Conservation (phyloP, 176 grass and related monocot genomes). For the Oropetium thomaeum region DNA sequence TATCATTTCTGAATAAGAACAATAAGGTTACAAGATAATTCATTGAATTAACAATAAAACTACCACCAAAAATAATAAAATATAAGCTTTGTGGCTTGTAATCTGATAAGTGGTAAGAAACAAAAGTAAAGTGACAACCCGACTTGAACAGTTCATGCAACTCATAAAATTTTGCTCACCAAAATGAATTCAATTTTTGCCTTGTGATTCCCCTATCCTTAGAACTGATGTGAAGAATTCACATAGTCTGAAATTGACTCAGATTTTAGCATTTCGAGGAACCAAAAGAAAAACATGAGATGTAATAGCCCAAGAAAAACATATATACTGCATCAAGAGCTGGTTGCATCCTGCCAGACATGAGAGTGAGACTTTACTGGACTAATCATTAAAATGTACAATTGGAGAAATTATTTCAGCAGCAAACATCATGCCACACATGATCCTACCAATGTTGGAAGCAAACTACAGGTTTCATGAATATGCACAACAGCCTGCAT, state of each 20-base stretch:
- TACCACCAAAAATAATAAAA: background rate
- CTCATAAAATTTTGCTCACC: background rate
- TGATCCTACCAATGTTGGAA: background rate
- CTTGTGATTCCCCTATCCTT: slow-evolving; percentile 1
- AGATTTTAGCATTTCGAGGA: background rate
- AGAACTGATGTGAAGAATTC: background rate
- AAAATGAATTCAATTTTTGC: slow-evolving; percentile 19
- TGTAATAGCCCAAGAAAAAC: background rate
- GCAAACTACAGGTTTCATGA: background rate
- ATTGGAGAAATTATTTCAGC: background rate
- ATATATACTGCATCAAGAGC: background rate
- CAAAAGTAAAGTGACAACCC: background rate
- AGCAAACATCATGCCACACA: background rate
- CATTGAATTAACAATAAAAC: slow-evolving; percentile 12
- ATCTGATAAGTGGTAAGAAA: slow-evolving; percentile 10
- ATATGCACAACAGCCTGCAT: slow-evolving; percentile 9
- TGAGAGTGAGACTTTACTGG: background rate
- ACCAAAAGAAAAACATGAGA: background rate
- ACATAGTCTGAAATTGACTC: background rate
- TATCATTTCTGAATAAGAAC: background rate
- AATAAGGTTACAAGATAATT: background rate
- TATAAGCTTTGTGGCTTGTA: slow-evolving; percentile 8
- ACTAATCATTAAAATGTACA: background rate
- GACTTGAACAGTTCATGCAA: background rate
- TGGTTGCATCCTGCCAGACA: slow-evolving; percentile 10